Conservation (phyloP, 108 stramenopile genomes). For the Cyclostephanos invisitatus region DNA sequence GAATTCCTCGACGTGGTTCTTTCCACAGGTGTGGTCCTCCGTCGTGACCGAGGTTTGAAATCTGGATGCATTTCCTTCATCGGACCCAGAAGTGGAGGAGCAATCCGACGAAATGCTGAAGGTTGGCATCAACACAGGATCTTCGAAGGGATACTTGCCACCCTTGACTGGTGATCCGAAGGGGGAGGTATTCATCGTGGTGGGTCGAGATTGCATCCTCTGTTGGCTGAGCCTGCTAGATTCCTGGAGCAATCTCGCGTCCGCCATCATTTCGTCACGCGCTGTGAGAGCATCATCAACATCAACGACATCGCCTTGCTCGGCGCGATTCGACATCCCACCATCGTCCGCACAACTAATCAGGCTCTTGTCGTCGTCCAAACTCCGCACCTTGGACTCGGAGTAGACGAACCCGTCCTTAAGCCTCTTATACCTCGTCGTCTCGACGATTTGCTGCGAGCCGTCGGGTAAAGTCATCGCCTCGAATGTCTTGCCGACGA, state of each 20-base stretch:
- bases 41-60: constrained; percentile 23
- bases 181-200: background rate
- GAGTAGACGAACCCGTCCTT: constrained; percentile 41
- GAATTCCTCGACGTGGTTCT: constrained; percentile 17
- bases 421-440: constrained; percentile 32
- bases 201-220: background rate
- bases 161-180: background rate
- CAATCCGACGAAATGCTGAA: background rate
- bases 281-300: background rate
- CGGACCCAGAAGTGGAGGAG: background rate
- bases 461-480: constrained; percentile 38
- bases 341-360: background rate
- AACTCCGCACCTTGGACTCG: constrained; percentile 17
- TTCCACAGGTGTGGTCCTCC: constrained; percentile 8
- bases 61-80: background rate
- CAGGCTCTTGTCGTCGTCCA: constrained; percentile 8
- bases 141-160: background rate
- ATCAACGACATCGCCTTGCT: background rate
- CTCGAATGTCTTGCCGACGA: constrained; percentile 47
- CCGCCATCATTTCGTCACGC: background rate
- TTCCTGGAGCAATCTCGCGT: background rate
- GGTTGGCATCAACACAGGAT: background rate
- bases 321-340: background rate
- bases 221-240: background rate
- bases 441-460: constrained; percentile 37